A percentile compares a stretch with the other conserved stretches of the same genome.
phyloP scores from a whole-genome alignment of 768 basidiomycete genomes.

The Suillus lakei region DNA sequence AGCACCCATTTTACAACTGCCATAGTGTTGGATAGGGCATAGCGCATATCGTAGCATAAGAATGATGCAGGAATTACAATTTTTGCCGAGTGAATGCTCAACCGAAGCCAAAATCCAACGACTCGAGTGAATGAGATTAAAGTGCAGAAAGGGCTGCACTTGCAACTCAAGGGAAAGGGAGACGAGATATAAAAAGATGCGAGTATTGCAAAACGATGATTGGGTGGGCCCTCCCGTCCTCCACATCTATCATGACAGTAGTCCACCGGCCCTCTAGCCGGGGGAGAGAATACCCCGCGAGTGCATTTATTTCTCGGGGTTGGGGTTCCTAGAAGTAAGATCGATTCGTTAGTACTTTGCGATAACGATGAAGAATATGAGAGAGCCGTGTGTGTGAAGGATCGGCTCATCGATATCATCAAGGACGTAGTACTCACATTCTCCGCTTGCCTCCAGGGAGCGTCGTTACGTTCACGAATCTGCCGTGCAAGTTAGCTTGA shows the following conservation, averaged over 20 bases:
- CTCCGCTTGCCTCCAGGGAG: slow-evolving; percentile 91
- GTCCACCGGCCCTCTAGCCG: slow-evolving; percentile 20
- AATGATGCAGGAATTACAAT: slow-evolving; percentile 9
- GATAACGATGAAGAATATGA: slow-evolving; percentile 56
- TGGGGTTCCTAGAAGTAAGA: slow-evolving; percentile 29
- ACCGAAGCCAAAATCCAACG: slow-evolving; percentile 1
- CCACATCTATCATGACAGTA: slow-evolving; percentile 17
- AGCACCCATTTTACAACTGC: background rate
- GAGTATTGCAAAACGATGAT: slow-evolving; percentile 9
- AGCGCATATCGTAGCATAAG: slow-evolving; percentile 28
- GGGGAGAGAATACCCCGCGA: slow-evolving; percentile 13
- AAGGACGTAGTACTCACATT: slow-evolving; percentile 83
- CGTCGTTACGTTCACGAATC: slow-evolving; percentile 93
- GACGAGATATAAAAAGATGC: slow-evolving; percentile 17
- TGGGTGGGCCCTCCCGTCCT: slow-evolving; percentile 12
- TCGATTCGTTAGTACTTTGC: background rate
- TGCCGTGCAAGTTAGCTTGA: slow-evolving; percentile 30
- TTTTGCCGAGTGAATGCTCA: background rate
- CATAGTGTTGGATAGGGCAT: slow-evolving; percentile 22
- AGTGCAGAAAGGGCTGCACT: background rate
- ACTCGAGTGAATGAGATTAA: background rate
- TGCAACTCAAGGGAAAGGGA: slow-evolving; percentile 11
- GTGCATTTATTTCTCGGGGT: slow-evolving; percentile 31
- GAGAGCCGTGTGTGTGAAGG: slow-evolving; percentile 83
- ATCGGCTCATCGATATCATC: slow-evolving; percentile 74